phyloP scores from a whole-genome alignment of 1,139 yeast genomes.

The Zygotorulaspora mrakii region DNA sequence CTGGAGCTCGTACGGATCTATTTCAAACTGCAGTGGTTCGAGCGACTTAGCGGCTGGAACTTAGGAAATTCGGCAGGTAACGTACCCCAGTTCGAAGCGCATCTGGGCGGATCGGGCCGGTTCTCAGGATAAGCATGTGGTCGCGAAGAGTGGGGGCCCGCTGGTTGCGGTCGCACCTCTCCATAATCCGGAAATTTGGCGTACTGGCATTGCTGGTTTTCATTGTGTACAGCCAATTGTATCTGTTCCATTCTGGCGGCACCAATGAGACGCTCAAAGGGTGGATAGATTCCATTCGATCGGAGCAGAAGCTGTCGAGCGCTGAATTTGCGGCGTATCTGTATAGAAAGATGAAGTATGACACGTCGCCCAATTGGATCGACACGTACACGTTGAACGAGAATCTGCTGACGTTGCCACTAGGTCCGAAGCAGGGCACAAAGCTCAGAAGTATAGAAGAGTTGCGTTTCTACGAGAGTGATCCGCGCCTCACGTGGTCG shows the following conservation, averaged over 20 bases:
- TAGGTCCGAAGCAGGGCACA: constrained; percentile 19
- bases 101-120: background rate
- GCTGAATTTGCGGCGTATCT: constrained; percentile 13
- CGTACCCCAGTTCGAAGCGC: too few species aligned
- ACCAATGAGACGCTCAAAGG: background rate
- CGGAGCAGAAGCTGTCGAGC: constrained; percentile 3
- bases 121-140: background rate
- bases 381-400: constrained; percentile 22
- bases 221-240: background rate
- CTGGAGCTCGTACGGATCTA: too few species aligned
- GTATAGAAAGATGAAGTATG: constrained; percentile 23
- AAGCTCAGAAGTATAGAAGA: constrained; percentile 18
- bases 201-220: constrained; percentile 5
- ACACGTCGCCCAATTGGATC: constrained; percentile 20
- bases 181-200: constrained; percentile 2
- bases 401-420: constrained; percentile 19
- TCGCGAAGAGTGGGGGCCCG: constrained; percentile 3
- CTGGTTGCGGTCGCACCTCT: constrained; percentile 7
- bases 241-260: background rate
- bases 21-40: too few species aligned
- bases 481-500: constrained; percentile 30
- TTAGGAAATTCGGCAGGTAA: too few species aligned
- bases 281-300: constrained; percentile 5
- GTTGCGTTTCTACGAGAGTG: constrained; percentile 25
- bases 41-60: too few species aligned